Base-by-base conservation (phyloP, 306 rosid genomes). In the Vicia villosa region DNA sequence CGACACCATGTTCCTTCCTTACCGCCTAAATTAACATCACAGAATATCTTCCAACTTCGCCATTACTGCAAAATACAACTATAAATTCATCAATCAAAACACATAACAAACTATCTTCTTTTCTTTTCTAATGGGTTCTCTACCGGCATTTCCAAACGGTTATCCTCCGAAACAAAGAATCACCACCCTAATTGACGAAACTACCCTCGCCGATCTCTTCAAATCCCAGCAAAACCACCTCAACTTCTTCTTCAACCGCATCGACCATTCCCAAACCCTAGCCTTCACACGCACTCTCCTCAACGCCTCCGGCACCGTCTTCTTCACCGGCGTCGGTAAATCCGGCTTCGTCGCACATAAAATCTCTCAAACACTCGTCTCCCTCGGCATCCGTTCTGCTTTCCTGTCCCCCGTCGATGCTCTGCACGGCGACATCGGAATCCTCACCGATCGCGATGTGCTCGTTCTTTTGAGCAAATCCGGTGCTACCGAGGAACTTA, bases 391-490 rank as follows among this genome's bases (percentile, higher is more conserved):
- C 78, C 91, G 83, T 62, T 91, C 97, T 34, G 64, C 88, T 0
- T 95, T 91, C 70, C 92, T 95, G n/a, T 87, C 92, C 30, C 96
- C 99, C 1, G 75, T 91, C 36, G 97, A 95, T 34, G 99, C 99
- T 13, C 96, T 95, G 65, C 99, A 95, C 62, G 99, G 99, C n/a
- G 97, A 95, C 59, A 91, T 95, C 69, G 99, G 99, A 47, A 85
- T 88, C 58, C 82, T 95, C 45, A 26, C 78, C 60, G 0, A 51
- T 10, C 47, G 74, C 17, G 99, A 95, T 16, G 85, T 95, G 10
- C 74, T 95, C 68, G 95, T 95, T 40, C 87, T 95, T 36, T 76
- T 95, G 72, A 89, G 96, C 81, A 95, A 95, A 78, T 95, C 99
- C 16, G 97, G 97, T 15, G 84, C 85, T 79, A 84, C 96, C 34